Base-by-base conservation (phyloP, 495 filamentous ascomycete genomes). In the Aspergillus ostianus region DNA sequence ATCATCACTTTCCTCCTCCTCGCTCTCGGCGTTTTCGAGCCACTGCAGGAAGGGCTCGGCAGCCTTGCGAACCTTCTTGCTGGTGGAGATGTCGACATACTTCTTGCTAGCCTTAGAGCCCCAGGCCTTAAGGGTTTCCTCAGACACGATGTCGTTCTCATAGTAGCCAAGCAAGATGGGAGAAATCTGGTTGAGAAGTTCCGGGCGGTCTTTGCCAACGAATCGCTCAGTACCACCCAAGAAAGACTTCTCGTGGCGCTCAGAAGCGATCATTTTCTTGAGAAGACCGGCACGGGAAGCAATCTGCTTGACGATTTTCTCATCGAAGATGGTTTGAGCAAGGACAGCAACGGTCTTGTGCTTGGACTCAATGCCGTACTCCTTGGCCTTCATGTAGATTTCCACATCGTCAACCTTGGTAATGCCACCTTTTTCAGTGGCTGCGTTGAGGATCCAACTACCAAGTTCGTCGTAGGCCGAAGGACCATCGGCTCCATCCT, bases 151-250 rank as follows among this genome's bases (percentile, higher is more conserved):
- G 57, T 98, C 93, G 59, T 91, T 79, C 76, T 96, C 82, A 73
- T 97, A 98, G 79, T 90, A 90, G 64, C 85, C 81, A 66, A 94
- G 82, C 58, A 98, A 82, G 64, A 98, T 91, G 71, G 88, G 90
- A 44, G 91, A 88, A 36, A 97, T 81, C 75, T 91, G 84, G 32
- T 85, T 74, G 56, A 90, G 82, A 67, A 96, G 84, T 50, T 92
- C 85, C 1, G 91, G 86, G 67, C 89, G 84, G 36, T 95, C 88
- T 66, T 88, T 88, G 73, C 90, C 85, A 53, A 98, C 83, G 64
- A 97, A 93, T 60, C 93, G 92, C 77, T 98, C 94, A 36, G 90
- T 92, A 59, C 94, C 94, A 67, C 95, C 95, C n/a, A 98, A 86
- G 74, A 98, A 87, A 54, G 94, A 93, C 83, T 94, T 97, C 79